Base-by-base conservation (phyloP, 164 flowering plant species). In the Magnolia sinica region DNA sequence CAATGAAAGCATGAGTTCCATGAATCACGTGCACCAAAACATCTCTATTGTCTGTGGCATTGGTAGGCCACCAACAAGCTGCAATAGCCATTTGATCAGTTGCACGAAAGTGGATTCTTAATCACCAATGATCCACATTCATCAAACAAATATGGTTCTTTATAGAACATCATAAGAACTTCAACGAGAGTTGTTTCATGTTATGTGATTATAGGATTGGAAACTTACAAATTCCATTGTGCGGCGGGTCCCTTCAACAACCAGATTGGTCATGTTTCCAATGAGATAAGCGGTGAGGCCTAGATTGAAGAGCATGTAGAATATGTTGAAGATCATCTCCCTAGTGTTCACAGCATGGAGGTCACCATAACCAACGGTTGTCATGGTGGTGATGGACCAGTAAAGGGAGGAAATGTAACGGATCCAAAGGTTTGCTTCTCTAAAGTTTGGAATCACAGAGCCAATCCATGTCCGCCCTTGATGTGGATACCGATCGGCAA, bases 221-320 rank as follows among this genome's bases (percentile, higher is more conserved):
- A 55, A 18, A 76, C 96, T 89, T 82, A 96, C 98, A 64, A 96
- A 96, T 83, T 93, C 92, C 97, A 92, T 96, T 70, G 99, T 96
- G 7, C 96, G 89, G 24, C 93, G 90, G 22, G 99, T 96, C 68
- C 99, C 97, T 88, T 96, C 94, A 2, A 94, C 99, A 37, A 96
- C 97, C 45, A 96, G 79, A 76, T 96, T 96, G 4, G 99, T 96
- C 97, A 96, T 96, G 87, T 96, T 96, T 2, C 99, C 99, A 68
- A 96, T 96, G 24, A 96, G 76, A 78, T 96, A 96, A 37, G 99
- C 95, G 5, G 96, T 96, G 23, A 96, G 84, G 78, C 95, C 96
- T 23, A 96, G 92, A 79, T 96, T 96, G 77, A 94, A 89, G 80
- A 96, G 92, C 99, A 96, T 91, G 87, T 92, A 94, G 83, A 89